phyloP scores from a whole-genome alignment of 768 basidiomycete species.

The Lactarius quietus region DNA sequence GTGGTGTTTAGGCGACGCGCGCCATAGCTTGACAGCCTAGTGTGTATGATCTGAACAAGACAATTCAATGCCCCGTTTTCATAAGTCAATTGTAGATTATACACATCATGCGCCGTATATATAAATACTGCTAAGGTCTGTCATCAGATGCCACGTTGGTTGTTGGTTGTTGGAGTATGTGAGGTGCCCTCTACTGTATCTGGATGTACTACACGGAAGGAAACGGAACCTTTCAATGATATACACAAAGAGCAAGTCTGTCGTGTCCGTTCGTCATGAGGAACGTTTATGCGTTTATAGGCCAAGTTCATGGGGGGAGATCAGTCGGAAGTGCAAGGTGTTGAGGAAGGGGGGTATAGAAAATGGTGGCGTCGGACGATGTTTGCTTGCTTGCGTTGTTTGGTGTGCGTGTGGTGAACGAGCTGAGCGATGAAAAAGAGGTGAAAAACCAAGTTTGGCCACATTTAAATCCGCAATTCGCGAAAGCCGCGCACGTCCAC shows the following conservation, averaged over 20 bases:
- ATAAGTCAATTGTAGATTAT: slow-evolving; percentile 26
- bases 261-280: slow-evolving; percentile 13
- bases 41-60: no score
- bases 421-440: slow-evolving; percentile 1
- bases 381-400: slow-evolving; percentile 8
- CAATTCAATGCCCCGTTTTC: background rate
- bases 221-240: slow-evolving; percentile 15
- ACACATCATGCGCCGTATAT: slow-evolving; percentile 22
- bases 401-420: background rate
- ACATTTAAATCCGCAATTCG: slow-evolving; percentile 64
- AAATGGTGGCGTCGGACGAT: slow-evolving; percentile 1
- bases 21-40: no score
- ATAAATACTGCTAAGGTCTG: slow-evolving; percentile 24
- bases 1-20: no score
- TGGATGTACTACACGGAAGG: slow-evolving; percentile 15
- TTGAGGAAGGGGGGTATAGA: slow-evolving; percentile 2
- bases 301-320: background rate
- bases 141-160: slow-evolving; percentile 7
- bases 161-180: slow-evolving; percentile 7
- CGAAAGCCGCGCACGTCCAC: slow-evolving; percentile 75
- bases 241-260: slow-evolving; percentile 20
- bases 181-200: slow-evolving; percentile 13
- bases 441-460: background rate
- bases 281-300: slow-evolving; percentile 12
- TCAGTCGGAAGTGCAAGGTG: slow-evolving; percentile 1